A percentile compares a stretch with the other conserved stretches of the same genome.
phyloP scores from a whole-genome alignment of 1,139 yeast species.

The Candida labiduridarum region DNA sequence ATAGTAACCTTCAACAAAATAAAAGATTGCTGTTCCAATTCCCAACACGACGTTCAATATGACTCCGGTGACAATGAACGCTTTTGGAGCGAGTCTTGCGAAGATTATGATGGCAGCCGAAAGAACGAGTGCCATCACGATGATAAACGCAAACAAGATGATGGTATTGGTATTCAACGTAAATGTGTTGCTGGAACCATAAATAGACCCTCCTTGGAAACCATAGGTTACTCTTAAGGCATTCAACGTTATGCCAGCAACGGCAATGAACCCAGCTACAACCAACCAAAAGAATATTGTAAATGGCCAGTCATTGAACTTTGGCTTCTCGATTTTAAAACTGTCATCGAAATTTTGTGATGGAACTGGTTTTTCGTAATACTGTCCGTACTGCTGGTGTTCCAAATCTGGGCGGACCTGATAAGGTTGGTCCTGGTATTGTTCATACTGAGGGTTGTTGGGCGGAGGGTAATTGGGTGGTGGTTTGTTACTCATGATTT shows the following conservation, averaged over 20 bases:
- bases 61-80: constrained; percentile 72
- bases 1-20: constrained; percentile 63
- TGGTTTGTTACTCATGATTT: constrained; percentile 7
- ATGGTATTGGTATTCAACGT: constrained; percentile 75
- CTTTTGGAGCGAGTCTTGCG: constrained; percentile 65
- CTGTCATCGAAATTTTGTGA: constrained; percentile 58
- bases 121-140: constrained; percentile 61
- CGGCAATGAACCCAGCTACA: constrained; percentile 68
- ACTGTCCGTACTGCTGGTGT: constrained; percentile 22
- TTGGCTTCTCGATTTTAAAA: constrained; percentile 67
- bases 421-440: constrained; percentile 12
- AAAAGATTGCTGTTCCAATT: constrained; percentile 74
- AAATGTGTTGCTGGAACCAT: constrained; percentile 53
- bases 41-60: constrained; percentile 69
- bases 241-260: constrained; percentile 69
- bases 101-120: constrained; percentile 57
- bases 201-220: constrained; percentile 67
- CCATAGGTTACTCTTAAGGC: constrained; percentile 60
- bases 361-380: constrained; percentile 36
- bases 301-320: constrained; percentile 74
- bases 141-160: constrained; percentile 67
- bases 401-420: constrained; percentile 29
- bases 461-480: constrained; percentile 11
- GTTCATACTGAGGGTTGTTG: constrained; percentile 7
- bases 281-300: constrained; percentile 62